Evolutionary conservation across 257 asterid genomes (phyloP).

Genomic region (Nemophila menziesii): DNA sequence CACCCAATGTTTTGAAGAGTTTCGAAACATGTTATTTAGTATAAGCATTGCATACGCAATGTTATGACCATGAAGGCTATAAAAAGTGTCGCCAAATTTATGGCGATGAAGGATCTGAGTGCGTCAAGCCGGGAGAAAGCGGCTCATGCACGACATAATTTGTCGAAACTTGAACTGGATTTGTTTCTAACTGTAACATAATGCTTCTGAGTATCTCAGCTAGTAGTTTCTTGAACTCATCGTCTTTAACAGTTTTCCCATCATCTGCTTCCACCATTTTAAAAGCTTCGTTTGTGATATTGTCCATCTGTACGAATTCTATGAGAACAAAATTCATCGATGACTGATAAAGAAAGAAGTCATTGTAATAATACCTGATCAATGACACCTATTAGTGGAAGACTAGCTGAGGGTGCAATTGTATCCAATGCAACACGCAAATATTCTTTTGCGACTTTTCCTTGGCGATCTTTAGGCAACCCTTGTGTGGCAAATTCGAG

Average conservation of each 20-base stretch:
- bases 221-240: conserved; percentile 74
- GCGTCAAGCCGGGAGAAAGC: conserved; percentile 25
- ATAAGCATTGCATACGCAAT: not conserved
- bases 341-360: not conserved
- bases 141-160: conserved; percentile 86
- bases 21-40: not conserved
- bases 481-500: conserved; percentile 41
- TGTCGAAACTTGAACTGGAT: conserved; percentile 62
- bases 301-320: conserved; percentile 47
- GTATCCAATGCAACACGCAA: conserved; percentile 56
- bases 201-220: conserved; percentile 59
- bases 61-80: not conserved
- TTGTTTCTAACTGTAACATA: conserved; percentile 76
- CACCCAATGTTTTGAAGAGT: too few species aligned
- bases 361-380: conserved; percentile 35
- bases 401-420: conserved; percentile 64
- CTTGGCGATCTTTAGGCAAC: conserved; percentile 52
- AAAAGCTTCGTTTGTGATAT: conserved; percentile 35
- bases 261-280: conserved; percentile 53
- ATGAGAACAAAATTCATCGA: not conserved
- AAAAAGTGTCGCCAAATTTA: too few species aligned
- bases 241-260: conserved; percentile 61
- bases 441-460: conserved; percentile 57
- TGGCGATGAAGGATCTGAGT: not conserved
- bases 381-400: conserved; percentile 84